Conservation (phyloP, 768 basidiomycete genomes). For the Boletus barrowsii region DNA sequence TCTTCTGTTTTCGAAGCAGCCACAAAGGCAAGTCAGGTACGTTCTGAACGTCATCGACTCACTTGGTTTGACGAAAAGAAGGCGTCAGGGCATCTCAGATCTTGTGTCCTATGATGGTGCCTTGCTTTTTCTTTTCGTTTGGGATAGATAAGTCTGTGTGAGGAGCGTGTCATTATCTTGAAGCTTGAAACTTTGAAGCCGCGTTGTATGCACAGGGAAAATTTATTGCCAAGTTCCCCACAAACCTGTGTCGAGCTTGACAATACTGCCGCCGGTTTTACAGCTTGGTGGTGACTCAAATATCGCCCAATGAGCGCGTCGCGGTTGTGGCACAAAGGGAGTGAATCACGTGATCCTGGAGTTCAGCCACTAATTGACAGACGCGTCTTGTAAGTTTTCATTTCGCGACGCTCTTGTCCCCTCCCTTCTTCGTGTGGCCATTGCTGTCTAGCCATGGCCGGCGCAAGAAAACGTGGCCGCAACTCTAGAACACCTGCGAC, state of each 20-base stretch:
- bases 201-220: neutral
- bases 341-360: conserved; percentile 22
- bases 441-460: conserved; percentile 16
- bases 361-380: conserved; percentile 23
- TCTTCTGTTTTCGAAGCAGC: neutral
- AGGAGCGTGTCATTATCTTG: neutral
- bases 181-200: neutral
- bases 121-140: too few relatives aligned
- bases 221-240: too few relatives aligned
- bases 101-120: too few relatives aligned
- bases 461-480: conserved; percentile 18
- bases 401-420: conserved; percentile 14
- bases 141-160: too few relatives aligned
- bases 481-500: conserved; percentile 21
- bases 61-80: too few relatives aligned
- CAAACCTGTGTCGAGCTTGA: too few relatives aligned
- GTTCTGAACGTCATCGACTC: neutral
- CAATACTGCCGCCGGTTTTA: too few relatives aligned
- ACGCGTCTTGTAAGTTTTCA: conserved; percentile 24
- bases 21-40: neutral
- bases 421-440: neutral
- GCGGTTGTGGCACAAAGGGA: conserved; percentile 28
- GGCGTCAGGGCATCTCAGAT: too few relatives aligned
- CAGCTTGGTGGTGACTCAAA: too few relatives aligned
- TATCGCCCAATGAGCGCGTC: conserved; percentile 1